Evolutionary conservation across 768 basidiomycete genomes (phyloP), one percentile per base, ranked within the genome.

Genomic region (Rhizopogon vinicolor): DNA sequence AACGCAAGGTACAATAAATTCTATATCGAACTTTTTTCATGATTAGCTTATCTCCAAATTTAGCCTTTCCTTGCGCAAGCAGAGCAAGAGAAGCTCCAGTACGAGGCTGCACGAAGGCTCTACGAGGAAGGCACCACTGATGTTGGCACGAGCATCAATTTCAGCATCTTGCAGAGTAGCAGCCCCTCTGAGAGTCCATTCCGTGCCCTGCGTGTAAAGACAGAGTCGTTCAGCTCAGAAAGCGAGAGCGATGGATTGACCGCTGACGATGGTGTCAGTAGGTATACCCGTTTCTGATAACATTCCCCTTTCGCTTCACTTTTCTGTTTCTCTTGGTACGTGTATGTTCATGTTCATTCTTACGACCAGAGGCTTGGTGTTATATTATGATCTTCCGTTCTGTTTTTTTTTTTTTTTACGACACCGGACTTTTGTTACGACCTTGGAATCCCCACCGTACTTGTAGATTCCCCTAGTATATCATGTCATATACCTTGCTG

Each of bases 31-130:
- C 45, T 31, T 54, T 41, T 12, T 57, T 35, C 44, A 57, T 43
- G n/a, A 41, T 44, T 51, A 33, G 5, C 60, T 64, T 22, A 69
- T 57, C 29, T 55, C 57, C 52, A 37, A 60, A 60, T 25, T 7
- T 56, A 96, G 92, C 93, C 94, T 1, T 97, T 92, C 78, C 78
- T 97, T 41, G 87, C 89, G 14, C 92, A 93, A 70, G 94, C 93
- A 13, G 93, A 96, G 69, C 88, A 91, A 67, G 93, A 96, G 80
- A 96, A 96, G 75, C 84, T 92, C 74, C 89, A 93, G 62, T 96
- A 96, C 70, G 92, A 95, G 66, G 80, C 84, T 35, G 89, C 92
- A 37, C 78, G 91, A 44, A 82, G 89, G 69, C 61, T 92, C 48
- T 97, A 97, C 64, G 93, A 97, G 68, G 90, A 93, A 63, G 89